A percentile compares a stretch with the other conserved stretches of the same genome.
Conservation (phyloP, 2,329 filamentous ascomycete species). For the Colletotrichum neosansevieriae region DNA sequence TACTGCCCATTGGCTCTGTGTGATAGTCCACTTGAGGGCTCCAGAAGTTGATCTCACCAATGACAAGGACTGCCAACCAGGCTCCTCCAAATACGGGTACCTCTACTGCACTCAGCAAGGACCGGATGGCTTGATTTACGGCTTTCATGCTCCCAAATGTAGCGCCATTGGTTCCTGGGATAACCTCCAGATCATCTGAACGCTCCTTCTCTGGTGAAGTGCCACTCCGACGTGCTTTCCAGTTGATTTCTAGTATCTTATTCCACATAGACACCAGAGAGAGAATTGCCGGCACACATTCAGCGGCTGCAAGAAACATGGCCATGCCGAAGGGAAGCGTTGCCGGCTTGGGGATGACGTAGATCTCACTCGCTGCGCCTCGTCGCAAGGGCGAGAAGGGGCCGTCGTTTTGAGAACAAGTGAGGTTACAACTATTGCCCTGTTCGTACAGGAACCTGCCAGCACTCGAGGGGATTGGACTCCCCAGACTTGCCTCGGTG, state of each 20-base stretch:
- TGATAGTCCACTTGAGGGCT: conserved; percentile 67
- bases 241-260: conserved; percentile 73
- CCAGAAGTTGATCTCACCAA: conserved; percentile 75
- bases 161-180: conserved; percentile 67
- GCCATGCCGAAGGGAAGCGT: conserved; percentile 69
- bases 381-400: conserved; percentile 68
- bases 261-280: conserved; percentile 72
- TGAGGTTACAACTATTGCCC: conserved; percentile 58
- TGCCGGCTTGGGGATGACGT: conserved; percentile 69
- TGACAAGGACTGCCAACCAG: conserved; percentile 68
- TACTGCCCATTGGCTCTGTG: conserved; percentile 71
- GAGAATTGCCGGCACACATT: conserved; percentile 73
- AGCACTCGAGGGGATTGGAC: conserved; percentile 49
- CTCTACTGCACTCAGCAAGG: conserved; percentile 67
- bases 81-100: conserved; percentile 70
- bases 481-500: conserved; percentile 51
- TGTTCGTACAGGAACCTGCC: conserved; percentile 58
- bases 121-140: conserved; percentile 66
- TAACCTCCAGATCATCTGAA: conserved; percentile 51
- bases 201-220: conserved; percentile 44
- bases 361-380: conserved; percentile 70
- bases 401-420: conserved; percentile 58
- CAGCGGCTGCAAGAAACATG: conserved; percentile 72
- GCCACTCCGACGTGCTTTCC: conserved; percentile 58
- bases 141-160: conserved; percentile 64